Percentiles rank a stretch among this genome's conserved stretches.
Evolutionary conservation across 2,329 filamentous ascomycete genomes (phyloP).

Genomic region (Cryphonectria carpinicola): DNA sequence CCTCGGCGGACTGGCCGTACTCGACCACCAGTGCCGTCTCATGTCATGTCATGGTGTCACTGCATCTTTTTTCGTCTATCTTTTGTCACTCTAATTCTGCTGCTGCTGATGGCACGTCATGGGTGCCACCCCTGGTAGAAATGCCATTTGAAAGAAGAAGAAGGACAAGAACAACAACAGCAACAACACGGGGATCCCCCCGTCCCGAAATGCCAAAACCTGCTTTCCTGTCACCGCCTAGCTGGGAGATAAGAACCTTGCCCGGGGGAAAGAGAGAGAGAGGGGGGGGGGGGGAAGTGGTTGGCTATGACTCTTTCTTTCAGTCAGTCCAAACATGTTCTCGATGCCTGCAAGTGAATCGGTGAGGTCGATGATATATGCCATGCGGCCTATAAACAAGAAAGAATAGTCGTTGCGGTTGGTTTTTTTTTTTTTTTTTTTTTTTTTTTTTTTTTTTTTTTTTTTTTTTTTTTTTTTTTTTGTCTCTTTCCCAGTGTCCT

Average conservation of each 20-base stretch:
- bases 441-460: too few species aligned
- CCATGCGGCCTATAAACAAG: not conserved
- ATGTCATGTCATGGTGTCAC: conserved; percentile 1
- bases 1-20: conserved; percentile 10
- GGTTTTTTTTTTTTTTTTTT: too few species aligned
- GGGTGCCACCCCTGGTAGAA: not conserved
- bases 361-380: not conserved
- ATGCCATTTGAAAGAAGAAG: not conserved
- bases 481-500: too few species aligned
- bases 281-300: not conserved
- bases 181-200: not conserved
- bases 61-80: not conserved
- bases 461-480: too few species aligned
- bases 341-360: not conserved
- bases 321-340: not conserved
- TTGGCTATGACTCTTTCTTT: not conserved
- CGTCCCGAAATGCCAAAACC: not conserved
- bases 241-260: not conserved
- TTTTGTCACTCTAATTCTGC: not conserved
- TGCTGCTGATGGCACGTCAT: not conserved
- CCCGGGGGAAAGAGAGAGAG: too few species aligned
- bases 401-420: not conserved
- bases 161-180: not conserved
- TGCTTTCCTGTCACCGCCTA: not conserved
- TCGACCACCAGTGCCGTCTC: conserved; percentile 1